Evolutionary conservation across 176 grass and related monocot genomes (phyloP).

Genomic region (Phoenix roebelenii): DNA sequence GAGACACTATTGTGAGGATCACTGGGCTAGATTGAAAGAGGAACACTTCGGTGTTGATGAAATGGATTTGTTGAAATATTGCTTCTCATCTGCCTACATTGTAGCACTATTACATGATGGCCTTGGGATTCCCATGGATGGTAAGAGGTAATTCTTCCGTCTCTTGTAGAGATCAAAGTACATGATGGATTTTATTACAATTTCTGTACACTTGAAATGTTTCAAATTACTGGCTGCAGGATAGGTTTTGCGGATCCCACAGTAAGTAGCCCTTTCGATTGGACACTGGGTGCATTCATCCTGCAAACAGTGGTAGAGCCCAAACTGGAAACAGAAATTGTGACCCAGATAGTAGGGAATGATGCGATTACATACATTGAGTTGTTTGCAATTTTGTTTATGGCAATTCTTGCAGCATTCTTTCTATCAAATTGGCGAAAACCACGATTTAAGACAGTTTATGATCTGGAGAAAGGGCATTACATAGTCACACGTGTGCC

Average conservation of each 20-base stretch:
- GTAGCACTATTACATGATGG: conserved; percentile 6
- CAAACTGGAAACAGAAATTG: not conserved
- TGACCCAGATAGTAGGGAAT: not conserved
- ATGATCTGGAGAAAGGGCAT: conserved; percentile 10
- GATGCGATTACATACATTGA: conserved; percentile 2
- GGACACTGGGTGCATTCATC: conserved; percentile 5
- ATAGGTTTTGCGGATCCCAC: conserved; percentile 2
- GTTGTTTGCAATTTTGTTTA: not conserved
- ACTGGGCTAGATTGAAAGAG: conserved; percentile 5
- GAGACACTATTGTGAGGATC: conserved; percentile 7
- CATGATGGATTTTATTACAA: too few relatives aligned
- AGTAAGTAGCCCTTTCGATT: not conserved
- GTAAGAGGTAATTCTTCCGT: not conserved
- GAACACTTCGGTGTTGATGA: conserved; percentile 3
- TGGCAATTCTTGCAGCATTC: conserved; percentile 1
- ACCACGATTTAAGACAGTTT: conserved; percentile 6
- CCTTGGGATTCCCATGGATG: conserved; percentile 12
- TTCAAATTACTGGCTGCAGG: conserved; percentile 1
- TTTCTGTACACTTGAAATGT: too few relatives aligned
- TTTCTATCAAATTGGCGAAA: conserved; percentile 13
- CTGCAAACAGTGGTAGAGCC: not conserved
- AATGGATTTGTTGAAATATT: conserved; percentile 6
- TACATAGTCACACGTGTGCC: conserved; percentile 10
- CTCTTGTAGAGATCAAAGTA: not conserved
- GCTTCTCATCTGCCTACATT: conserved; percentile 12